phyloP scores from a whole-genome alignment of 2,329 filamentous ascomycete genomes.

The Hymenoscyphus repandus region DNA sequence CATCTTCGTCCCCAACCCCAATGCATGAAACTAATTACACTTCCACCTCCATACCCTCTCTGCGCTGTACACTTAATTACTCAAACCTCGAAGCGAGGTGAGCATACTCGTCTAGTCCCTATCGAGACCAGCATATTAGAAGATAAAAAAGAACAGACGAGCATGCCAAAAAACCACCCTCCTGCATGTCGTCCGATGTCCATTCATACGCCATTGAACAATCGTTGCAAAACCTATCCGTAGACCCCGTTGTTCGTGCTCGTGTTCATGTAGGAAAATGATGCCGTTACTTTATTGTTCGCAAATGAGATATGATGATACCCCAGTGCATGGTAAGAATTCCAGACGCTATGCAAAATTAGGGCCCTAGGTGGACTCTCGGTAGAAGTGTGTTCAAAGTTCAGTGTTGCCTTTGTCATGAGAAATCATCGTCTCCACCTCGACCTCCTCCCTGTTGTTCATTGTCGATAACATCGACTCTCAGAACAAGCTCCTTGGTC shows the following conservation, averaged over 20 bases:
- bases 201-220: slow-evolving; percentile 3
- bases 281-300: neutral
- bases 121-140: neutral
- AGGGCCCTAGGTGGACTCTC: neutral
- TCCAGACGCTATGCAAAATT: slow-evolving; percentile 12
- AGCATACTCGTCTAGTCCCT: no score
- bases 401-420: slow-evolving; percentile 14
- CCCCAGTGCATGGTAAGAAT: slow-evolving; percentile 1
- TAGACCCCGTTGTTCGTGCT: slow-evolving; percentile 2
- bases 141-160: neutral
- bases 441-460: slow-evolving; percentile 14
- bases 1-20: neutral
- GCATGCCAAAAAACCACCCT: neutral
- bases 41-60: neutral
- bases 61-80: neutral
- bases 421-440: slow-evolving; percentile 27
- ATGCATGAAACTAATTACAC: slow-evolving; percentile 4
- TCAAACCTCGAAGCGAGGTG: no score
- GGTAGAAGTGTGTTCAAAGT: neutral
- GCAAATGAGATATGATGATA: neutral
- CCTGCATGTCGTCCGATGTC: neutral
- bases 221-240: neutral
- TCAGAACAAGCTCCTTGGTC: slow-evolving; percentile 65
- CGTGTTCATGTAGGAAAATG: neutral
- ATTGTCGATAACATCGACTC: slow-evolving; percentile 36